Evolutionary conservation across 805 yeast genomes (phyloP).

Genomic region (Kuraishia capsulata): DNA sequence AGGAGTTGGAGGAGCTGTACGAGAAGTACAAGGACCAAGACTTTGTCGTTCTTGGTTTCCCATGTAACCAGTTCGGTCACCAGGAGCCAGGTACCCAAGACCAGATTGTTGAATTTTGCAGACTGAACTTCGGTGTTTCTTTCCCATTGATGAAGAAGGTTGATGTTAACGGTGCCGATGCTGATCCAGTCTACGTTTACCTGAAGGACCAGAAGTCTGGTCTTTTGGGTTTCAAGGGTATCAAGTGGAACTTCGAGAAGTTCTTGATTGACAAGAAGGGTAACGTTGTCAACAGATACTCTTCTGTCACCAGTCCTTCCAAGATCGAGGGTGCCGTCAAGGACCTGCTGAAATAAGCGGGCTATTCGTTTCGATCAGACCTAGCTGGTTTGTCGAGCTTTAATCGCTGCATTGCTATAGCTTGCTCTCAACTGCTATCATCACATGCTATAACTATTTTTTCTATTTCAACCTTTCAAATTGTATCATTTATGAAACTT

Average conservation of each 20-base stretch:
- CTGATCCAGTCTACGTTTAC: constrained; percentile 74
- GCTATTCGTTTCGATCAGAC: too few species aligned
- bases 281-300: constrained; percentile 39
- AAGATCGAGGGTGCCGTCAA: constrained; percentile 51
- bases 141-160: constrained; percentile 85
- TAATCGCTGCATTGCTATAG: not conserved
- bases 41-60: constrained; percentile 70
- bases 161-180: constrained; percentile 79
- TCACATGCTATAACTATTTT: too few species aligned
- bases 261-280: constrained; percentile 49
- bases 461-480: not conserved
- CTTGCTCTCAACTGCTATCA: too few species aligned
- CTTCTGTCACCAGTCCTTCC: constrained; percentile 61
- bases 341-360: constrained; percentile 39
- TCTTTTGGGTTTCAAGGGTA: constrained; percentile 60
- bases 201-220: constrained; percentile 57
- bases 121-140: constrained; percentile 77
- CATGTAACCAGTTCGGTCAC: constrained; percentile 82
- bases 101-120: constrained; percentile 68
- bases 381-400: not conserved
- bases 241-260: constrained; percentile 54
- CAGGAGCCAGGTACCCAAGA: constrained; percentile 68
- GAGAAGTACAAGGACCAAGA: constrained; percentile 56
- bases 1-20: constrained; percentile 61
- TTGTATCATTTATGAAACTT: not conserved